Conservation (phyloP, 768 basidiomycete species). For the Lyophyllum shimeji region DNA sequence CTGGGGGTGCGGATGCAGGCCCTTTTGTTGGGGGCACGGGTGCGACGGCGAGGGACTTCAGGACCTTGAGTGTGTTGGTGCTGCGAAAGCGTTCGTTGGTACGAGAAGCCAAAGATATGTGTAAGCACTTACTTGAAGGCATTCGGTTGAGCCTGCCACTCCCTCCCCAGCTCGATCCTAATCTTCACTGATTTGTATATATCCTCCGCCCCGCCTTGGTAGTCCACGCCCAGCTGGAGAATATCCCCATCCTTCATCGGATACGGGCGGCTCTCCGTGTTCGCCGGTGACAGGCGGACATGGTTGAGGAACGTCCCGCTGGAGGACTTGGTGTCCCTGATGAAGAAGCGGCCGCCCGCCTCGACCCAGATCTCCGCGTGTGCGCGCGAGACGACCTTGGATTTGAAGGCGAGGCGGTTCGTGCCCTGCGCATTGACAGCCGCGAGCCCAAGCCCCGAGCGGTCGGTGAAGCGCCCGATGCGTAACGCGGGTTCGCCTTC, state of each 20-base stretch:
- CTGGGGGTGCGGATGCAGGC: conserved; percentile 12
- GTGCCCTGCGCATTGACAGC: conserved; percentile 68
- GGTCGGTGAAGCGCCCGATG: conserved; percentile 94
- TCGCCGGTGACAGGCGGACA: conserved; percentile 81
- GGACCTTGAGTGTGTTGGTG: conserved; percentile 72
- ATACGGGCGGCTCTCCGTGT: conserved; percentile 73
- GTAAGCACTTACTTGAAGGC: conserved; percentile 74
- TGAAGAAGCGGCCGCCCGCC: conserved; percentile 67
- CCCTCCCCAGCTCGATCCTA: conserved; percentile 81
- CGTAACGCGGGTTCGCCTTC: conserved; percentile 71
- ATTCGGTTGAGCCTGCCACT: conserved; percentile 89
- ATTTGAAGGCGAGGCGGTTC: conserved; percentile 91
- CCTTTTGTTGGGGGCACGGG: conserved; percentile 15
- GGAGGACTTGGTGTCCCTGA: conserved; percentile 87
- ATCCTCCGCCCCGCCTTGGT: conserved; percentile 96
- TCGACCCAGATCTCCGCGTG: conserved; percentile 96
- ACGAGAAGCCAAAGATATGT: not conserved
- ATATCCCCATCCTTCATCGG: conserved; percentile 92
- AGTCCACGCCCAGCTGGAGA: conserved; percentile 94
- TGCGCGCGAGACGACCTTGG: conserved; percentile 90
- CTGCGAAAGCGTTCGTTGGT: conserved; percentile 29
- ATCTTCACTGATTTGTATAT: conserved; percentile 98
- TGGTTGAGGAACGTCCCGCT: conserved; percentile 97
- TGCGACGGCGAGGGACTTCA: conserved; percentile 63
- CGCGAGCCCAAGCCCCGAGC: conserved; percentile 63